These are phyloP conservation scores for Chrysanthemum lavandulifolium DNA, from an alignment of 129 eudicot genomes.

Conservation along the genomic window DNA sequence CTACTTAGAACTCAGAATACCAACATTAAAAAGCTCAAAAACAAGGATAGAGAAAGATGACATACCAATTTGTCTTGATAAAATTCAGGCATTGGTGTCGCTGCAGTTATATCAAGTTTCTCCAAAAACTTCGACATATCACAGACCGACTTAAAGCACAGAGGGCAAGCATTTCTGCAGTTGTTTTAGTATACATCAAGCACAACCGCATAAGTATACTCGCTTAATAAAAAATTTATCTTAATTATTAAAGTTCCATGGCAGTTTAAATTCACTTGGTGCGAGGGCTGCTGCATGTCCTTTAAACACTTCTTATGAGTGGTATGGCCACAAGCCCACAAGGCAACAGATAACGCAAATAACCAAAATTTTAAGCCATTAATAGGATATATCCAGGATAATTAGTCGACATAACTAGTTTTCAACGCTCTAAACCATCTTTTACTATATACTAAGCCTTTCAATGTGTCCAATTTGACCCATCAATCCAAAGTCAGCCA, in stretches of 20 bases:
- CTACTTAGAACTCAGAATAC: not conserved
- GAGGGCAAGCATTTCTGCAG: slow-evolving; percentile 73
- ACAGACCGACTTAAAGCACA: slow-evolving; percentile 81
- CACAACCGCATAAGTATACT: slow-evolving; percentile 40
- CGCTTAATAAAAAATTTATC: not conserved
- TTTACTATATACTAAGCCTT: no score
- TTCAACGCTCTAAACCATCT: not conserved
- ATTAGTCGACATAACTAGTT: no score
- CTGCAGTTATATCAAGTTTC: slow-evolving; percentile 70
- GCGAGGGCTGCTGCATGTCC: slow-evolving; percentile 78
- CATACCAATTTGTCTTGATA: slow-evolving; percentile 61
- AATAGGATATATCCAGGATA: not conserved
- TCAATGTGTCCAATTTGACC: no score
- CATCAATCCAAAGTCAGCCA: no score
- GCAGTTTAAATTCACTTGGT: slow-evolving; percentile 47
- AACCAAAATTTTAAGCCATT: not conserved
- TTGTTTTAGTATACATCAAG: slow-evolving; percentile 61
- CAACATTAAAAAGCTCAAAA: slow-evolving; percentile 18
- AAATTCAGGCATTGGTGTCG: slow-evolving; percentile 74
- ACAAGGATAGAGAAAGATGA: not conserved
- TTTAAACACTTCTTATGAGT: slow-evolving; percentile 69
- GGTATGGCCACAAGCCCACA: slow-evolving; percentile 97
- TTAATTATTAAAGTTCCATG: not conserved
- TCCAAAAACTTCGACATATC: slow-evolving; percentile 93
- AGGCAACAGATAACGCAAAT: slow-evolving; percentile 68